phyloP scores from a whole-genome alignment of 108 stramenopile genomes.

The Nannochloropsis gaditana region DNA sequence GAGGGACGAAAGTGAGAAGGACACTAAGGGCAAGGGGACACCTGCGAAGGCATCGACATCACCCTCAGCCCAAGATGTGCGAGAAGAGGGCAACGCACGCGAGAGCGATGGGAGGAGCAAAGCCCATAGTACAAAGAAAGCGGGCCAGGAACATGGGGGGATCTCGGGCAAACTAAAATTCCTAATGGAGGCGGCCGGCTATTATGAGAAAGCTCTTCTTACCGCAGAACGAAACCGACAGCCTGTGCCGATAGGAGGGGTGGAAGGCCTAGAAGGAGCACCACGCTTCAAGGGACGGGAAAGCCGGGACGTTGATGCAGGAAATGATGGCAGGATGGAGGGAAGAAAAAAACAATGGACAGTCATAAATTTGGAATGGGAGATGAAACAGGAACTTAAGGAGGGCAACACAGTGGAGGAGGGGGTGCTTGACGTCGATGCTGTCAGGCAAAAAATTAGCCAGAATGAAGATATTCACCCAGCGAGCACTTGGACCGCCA shows the following conservation, averaged over 20 bases:
- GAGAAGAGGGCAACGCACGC: neutral
- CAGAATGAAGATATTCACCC: neutral
- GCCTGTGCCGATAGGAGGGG: neutral
- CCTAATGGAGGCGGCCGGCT: neutral
- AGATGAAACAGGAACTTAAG: neutral
- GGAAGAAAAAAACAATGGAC: neutral
- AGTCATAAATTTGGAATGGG: neutral
- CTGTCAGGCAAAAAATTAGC: neutral
- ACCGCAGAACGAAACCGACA: constrained; percentile 31
- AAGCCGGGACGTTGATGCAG: neutral
- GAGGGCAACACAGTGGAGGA: neutral
- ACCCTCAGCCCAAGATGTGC: neutral
- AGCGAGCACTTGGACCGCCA: neutral
- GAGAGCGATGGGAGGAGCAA: neutral
- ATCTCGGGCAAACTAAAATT: neutral
- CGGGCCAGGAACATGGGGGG: neutral
- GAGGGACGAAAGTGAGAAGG: neutral
- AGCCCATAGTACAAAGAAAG: neutral
- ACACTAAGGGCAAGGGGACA: neutral
- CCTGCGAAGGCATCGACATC: neutral
- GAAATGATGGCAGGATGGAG: neutral
- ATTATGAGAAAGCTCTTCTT: constrained; percentile 30
- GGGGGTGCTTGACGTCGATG: neutral
- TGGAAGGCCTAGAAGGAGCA: neutral
- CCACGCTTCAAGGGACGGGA: neutral